phyloP scores from a whole-genome alignment of 352 stramenopile genomes.

The Elongisporangium prolatum region DNA sequence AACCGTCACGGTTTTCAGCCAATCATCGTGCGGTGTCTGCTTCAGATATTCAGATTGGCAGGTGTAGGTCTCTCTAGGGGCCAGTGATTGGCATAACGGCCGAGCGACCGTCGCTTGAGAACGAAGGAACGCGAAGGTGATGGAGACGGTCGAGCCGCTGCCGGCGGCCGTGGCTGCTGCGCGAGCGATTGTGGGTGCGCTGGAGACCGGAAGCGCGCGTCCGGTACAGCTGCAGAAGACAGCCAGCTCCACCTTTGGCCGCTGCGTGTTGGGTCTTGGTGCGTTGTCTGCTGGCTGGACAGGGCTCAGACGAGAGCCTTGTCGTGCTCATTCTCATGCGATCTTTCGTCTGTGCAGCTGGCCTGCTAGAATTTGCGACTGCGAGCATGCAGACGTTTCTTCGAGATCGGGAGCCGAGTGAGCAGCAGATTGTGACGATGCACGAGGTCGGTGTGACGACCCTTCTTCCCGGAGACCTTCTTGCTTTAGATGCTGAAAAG shows the following conservation, averaged over 20 bases:
- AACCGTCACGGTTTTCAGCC: too few species aligned
- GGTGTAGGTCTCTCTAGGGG: too few species aligned
- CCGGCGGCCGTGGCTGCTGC: slow-evolving; percentile 17
- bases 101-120: slow-evolving; percentile 8
- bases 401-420: slow-evolving; percentile 12
- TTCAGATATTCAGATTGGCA: too few species aligned
- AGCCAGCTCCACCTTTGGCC: slow-evolving; percentile 42
- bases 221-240: too few species aligned
- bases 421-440: slow-evolving; percentile 31
- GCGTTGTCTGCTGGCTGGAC: not conserved
- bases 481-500: not conserved
- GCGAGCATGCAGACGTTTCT: slow-evolving; percentile 46
- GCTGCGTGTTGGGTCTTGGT: slow-evolving; percentile 77
- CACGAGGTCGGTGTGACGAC: slow-evolving; percentile 24
- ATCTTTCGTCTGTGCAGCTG: slow-evolving; percentile 25
- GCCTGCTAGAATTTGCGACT: slow-evolving; percentile 53
- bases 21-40: too few species aligned
- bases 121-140: slow-evolving; percentile 21
- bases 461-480: not conserved
- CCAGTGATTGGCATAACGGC: too few species aligned
- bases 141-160: slow-evolving; percentile 18
- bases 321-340: not conserved
- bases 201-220: slow-evolving; percentile 1
- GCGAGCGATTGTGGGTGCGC: slow-evolving; percentile 17
- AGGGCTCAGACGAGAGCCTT: not conserved